These are phyloP conservation scores for Cephalotrichum gorgonifer DNA, from an alignment of 2,329 filamentous ascomycete genomes.

Conservation along the genomic window DNA sequence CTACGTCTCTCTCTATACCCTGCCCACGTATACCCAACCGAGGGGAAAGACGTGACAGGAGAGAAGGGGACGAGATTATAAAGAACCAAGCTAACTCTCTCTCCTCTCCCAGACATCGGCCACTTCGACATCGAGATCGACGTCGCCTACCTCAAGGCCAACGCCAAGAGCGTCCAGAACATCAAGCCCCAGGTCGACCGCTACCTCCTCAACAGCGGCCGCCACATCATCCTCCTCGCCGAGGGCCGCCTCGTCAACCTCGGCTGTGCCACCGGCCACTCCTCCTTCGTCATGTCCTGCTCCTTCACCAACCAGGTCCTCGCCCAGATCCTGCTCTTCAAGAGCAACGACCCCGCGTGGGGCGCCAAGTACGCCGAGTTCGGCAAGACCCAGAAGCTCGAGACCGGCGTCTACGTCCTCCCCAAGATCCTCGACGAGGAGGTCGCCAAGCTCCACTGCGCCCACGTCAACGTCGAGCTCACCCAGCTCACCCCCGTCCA, in stretches of 20 bases:
- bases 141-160: conserved; percentile 98
- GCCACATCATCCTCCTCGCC: conserved; percentile 95
- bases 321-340: conserved; percentile 97
- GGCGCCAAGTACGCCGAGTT: conserved; percentile 94
- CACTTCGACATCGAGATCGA: conserved; percentile 99
- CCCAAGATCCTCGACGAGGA: conserved; percentile 99
- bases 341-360: conserved; percentile 79
- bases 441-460: conserved; percentile 87
- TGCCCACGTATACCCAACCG: too few species aligned
- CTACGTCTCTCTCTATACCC: neutral
- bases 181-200: conserved; percentile 99
- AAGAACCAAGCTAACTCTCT: conserved; percentile 10
- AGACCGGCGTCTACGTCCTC: conserved; percentile 87
- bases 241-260: conserved; percentile 99
- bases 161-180: conserved; percentile 86
- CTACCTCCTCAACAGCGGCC: conserved; percentile 86
- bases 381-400: conserved; percentile 82
- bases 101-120: conserved; percentile 62
- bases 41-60: too few species aligned
- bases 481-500: conserved; percentile 75
- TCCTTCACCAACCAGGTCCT: conserved; percentile 99
- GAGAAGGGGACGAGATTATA: too few species aligned
- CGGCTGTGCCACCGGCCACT: conserved; percentile 97
- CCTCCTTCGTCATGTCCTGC: conserved; percentile 99
- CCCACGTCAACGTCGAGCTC: conserved; percentile 90